Evolutionary conservation across 805 yeast species (phyloP).

Genomic region (Barnettozyma sp.): DNA sequence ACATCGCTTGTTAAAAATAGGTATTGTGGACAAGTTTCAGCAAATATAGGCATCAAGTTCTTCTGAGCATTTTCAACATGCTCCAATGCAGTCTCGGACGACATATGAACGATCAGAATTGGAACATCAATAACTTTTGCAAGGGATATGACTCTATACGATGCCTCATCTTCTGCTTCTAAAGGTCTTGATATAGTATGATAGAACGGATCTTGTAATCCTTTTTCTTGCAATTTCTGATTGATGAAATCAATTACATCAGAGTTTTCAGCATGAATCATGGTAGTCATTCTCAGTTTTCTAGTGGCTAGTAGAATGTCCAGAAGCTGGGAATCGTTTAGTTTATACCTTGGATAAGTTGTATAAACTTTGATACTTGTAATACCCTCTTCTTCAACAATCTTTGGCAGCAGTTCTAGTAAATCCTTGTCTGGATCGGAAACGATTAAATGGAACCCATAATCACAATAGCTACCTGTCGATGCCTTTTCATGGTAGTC

Average conservation of each 20-base stretch:
- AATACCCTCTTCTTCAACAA: constrained; percentile 24
- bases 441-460: constrained; percentile 41
- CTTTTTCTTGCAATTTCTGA: constrained; percentile 33
- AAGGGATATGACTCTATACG: constrained; percentile 39
- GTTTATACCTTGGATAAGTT: constrained; percentile 37
- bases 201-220: constrained; percentile 35
- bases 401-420: constrained; percentile 28
- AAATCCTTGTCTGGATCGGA: constrained; percentile 30
- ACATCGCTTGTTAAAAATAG: constrained; percentile 36
- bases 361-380: constrained; percentile 31
- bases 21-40: constrained; percentile 48
- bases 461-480: constrained; percentile 36
- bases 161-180: constrained; percentile 43
- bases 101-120: constrained; percentile 42
- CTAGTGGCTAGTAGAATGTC: constrained; percentile 34
- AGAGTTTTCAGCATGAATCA: constrained; percentile 48
- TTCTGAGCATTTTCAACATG: constrained; percentile 39
- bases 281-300: constrained; percentile 37
- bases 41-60: constrained; percentile 35
- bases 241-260: constrained; percentile 38
- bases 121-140: constrained; percentile 40
- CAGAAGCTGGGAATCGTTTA: constrained; percentile 35
- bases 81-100: constrained; percentile 34
- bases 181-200: constrained; percentile 41
- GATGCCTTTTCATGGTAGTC: constrained; percentile 29